Conservation (phyloP, 164 flowering plant genomes). For the Vitis cinerea region DNA sequence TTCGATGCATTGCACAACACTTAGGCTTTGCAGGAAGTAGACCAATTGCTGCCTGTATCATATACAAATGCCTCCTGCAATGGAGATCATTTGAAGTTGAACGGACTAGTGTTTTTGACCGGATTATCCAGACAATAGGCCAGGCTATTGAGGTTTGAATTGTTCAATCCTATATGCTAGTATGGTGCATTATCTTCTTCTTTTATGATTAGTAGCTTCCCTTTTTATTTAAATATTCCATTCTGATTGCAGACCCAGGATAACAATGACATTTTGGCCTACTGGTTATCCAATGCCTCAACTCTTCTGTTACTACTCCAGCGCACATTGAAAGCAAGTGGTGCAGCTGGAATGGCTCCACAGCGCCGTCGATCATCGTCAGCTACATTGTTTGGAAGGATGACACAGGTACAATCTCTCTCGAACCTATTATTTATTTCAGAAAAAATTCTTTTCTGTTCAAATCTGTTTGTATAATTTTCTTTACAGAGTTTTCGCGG, state of each 20-base stretch:
- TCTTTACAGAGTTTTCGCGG: constrained; percentile 83
- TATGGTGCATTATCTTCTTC: not conserved
- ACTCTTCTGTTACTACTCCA: constrained; percentile 86
- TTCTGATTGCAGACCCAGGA: constrained; percentile 65
- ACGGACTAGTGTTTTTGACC: constrained; percentile 91
- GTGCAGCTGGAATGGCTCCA: constrained; percentile 95
- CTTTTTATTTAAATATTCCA: constrained; percentile 11
- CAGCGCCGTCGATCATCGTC: constrained; percentile 88
- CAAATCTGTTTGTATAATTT: constrained; percentile 4
- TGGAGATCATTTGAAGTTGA: constrained; percentile 99
- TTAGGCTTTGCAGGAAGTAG: constrained; percentile 82
- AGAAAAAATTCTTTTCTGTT: not conserved
- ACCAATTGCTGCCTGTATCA: constrained; percentile 95
- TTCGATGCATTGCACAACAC: constrained; percentile 80
- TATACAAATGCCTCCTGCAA: constrained; percentile 93
- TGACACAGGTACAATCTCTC: constrained; percentile 68
- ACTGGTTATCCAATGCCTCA: constrained; percentile 98
- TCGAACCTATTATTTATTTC: not conserved
- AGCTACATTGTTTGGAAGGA: constrained; percentile 87
- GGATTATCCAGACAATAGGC: constrained; percentile 92
- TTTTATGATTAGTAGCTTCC: not conserved
- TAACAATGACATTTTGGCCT: constrained; percentile 82
- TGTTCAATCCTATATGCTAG: not conserved
- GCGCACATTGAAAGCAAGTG: constrained; percentile 93
- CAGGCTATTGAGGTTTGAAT: constrained; percentile 87